phyloP scores from a whole-genome alignment of 345 rosid species.

The Acer negundo region DNA sequence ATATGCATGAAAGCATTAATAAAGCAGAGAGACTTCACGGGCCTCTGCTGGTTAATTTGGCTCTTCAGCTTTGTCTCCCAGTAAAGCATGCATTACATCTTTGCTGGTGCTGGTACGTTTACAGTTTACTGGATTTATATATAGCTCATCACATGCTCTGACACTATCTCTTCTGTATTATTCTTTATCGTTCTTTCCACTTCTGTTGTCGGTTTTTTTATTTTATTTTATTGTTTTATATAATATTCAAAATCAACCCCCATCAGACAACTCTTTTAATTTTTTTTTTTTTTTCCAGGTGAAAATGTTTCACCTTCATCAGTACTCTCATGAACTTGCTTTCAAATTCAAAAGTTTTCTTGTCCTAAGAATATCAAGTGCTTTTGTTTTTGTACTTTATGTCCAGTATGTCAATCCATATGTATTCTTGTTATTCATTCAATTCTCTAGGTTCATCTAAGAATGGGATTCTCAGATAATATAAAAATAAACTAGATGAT shows the following conservation, averaged over 20 bases:
- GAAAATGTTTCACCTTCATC: background rate
- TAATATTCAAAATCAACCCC: too few species aligned
- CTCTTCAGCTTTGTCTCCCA: slow-evolving; percentile 35
- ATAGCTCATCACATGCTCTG: slow-evolving; percentile 51
- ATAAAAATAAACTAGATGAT: too few species aligned
- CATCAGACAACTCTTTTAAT: background rate
- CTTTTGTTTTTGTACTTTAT: too few species aligned
- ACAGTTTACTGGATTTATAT: background rate
- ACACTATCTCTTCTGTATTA: slow-evolving; percentile 35
- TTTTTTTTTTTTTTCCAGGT: background rate
- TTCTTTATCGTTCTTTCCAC: slow-evolving; percentile 41
- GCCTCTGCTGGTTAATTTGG: slow-evolving; percentile 38
- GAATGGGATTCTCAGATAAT: too few species aligned
- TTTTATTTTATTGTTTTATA: too few species aligned
- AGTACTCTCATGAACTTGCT: background rate
- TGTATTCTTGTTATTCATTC: too few species aligned
- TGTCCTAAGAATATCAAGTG: too few species aligned
- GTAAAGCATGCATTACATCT: background rate
- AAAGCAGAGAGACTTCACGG: slow-evolving; percentile 40
- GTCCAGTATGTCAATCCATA: too few species aligned
- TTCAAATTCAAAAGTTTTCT: background rate
- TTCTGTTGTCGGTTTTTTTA: slow-evolving; percentile 1
- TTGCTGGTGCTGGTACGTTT: slow-evolving; percentile 13
- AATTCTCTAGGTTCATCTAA: too few species aligned
- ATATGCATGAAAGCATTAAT: slow-evolving; percentile 3